Base-by-base conservation (phyloP, 345 rosid species). In the Euclidium syriacum region DNA sequence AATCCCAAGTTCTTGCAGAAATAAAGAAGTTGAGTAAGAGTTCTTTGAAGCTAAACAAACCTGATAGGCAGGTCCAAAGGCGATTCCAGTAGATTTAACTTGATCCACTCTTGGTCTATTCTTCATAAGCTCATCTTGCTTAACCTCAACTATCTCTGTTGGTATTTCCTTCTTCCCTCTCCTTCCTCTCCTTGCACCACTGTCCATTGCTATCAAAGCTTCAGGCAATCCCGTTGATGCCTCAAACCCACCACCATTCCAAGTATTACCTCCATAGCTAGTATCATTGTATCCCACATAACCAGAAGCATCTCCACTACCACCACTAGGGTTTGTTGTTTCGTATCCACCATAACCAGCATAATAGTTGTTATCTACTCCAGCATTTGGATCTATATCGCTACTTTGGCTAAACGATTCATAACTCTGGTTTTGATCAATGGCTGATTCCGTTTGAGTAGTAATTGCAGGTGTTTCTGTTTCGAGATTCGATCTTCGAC, bases 61-160 rank as follows among this genome's bases (percentile, higher is more conserved):
- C 97, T 85, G 90, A 75, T 85, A 82, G 26, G 96, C 50, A 43
- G 99, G 99, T 29, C 99, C 99, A 53, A 95, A 90, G 38, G 97
- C 99, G 10, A 87, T 84, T 27, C 97, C 95, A 5, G 99, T 95
- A 40, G 81, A 67, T 83, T 95, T 95, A 62, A 42, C 79, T 65
- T 81, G 90, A 70, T 95, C 97, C 65, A 80, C 86, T 58, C 99
- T 80, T 0, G 97, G 99, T 47, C 97, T 77, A 75, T 95, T 71
- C 90, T 95, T 95, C 69, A 85, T 88, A 65, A 95, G 75, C 73
- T 95, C 99, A 64, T 95, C 99, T 74, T 87, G 95, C 74, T 82
- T 95, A 64, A 95, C 95, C 83, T 95, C 97, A 39, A 90, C 73
- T 12, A 95, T 79, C 69, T 95, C 85, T 4, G 71, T 66, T 1